Evolutionary conservation across 1,284 basidiomycete genomes (phyloP), one percentile per base, ranked within the genome.

Genomic region (Ganoderma multipileum): DNA sequence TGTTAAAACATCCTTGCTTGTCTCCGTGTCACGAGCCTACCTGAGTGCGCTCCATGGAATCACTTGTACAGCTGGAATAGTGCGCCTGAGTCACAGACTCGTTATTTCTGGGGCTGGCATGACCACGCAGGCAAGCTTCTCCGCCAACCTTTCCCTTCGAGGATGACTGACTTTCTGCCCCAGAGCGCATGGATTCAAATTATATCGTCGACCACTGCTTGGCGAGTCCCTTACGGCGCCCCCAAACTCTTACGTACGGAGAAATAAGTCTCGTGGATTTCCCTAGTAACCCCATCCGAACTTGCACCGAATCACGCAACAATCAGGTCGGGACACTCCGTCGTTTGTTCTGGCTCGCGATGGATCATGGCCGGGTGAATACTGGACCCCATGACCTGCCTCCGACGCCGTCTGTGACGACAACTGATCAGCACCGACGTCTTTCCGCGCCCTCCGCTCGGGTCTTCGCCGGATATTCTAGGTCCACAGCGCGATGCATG

Each of bases 391-490:
- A 76, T 77, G 76, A 76, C 71, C 67, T 63, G 38, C 59, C 18
- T 41, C 41, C 65, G 47, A 63, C 68, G 50, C 59, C n/a, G 62
- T 59, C 55, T 38, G 44, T 4, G 71, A 59, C 63, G 67, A 64
- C 75, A 65, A 77, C 64, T 74, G 75, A 74, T 73, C 76, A 65
- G 63, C 50, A 54, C 85, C 84, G 85, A 86, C 75, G 81, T 82
- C 78, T 81, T 81, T 84, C 84, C 84, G 84, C 71, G 63, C 60
- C 75, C 66, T 68, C 69, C 69, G 71, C 68, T 80, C 84, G 83
- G 83, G 73, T 79, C 76, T 84, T 82, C 77, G 73, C 83, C 84
- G 84, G 83, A 78, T 75, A 77, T 76, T 78, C 68, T 68, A 66
- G 69, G 64, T 65, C 52, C 23, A 61, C 47, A 62, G n/a, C 66